Conservation (phyloP, 352 stramenopile genomes). For the Thraustochytrium aureum region DNA sequence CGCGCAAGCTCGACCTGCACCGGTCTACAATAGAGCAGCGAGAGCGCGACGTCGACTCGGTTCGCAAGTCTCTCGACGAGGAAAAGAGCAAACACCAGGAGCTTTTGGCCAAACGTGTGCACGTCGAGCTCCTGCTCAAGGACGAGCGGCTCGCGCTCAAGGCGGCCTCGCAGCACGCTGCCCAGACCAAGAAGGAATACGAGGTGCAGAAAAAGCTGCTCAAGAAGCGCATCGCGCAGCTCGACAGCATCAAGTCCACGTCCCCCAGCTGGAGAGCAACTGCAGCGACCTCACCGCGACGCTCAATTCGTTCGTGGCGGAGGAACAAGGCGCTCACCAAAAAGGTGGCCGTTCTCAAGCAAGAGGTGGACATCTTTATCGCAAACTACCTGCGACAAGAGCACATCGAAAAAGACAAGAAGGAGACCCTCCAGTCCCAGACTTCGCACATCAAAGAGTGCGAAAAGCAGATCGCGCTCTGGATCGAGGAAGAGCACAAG, state of each 20-base stretch:
- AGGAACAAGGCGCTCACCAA: conserved; percentile 72
- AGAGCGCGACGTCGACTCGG: conserved; percentile 81
- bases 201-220: conserved; percentile 65
- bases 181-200: conserved; percentile 51
- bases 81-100: conserved; percentile 70
- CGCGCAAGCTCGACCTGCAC: conserved; percentile 77
- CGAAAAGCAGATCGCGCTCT: conserved; percentile 77
- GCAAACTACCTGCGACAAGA: conserved; percentile 80
- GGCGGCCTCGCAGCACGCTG: conserved; percentile 11
- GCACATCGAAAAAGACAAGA: conserved; percentile 71
- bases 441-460: conserved; percentile 67
- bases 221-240: conserved; percentile 67
- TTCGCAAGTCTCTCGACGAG: conserved; percentile 76
- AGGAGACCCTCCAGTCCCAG: conserved; percentile 66
- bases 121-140: conserved; percentile 56
- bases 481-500: conserved; percentile 77
- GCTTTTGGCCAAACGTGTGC: conserved; percentile 60
- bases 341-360: conserved; percentile 73
- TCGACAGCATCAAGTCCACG: conserved; percentile 70
- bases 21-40: conserved; percentile 82
- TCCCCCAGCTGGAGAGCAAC: conserved; percentile 72
- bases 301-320: conserved; percentile 62
- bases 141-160: conserved; percentile 18
- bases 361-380: conserved; percentile 85
- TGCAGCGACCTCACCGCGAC: conserved; percentile 75